A percentile compares a stretch with the other conserved stretches of the same genome.
phyloP scores from a whole-genome alignment of 345 rosid species.

The Brassica carinata region DNA sequence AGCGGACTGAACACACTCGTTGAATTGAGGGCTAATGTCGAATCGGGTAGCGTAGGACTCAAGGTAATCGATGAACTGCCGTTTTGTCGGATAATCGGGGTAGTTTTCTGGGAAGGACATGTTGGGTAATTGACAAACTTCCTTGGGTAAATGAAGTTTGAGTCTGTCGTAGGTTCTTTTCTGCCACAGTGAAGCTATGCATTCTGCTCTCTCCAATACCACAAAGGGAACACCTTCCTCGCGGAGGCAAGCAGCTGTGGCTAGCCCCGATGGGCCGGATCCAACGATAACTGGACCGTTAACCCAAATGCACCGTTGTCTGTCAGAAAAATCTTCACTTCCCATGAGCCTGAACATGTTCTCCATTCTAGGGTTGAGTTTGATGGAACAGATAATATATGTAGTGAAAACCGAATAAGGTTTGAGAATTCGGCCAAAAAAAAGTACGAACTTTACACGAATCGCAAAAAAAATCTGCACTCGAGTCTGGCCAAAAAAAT shows the following conservation, averaged over 20 bases:
- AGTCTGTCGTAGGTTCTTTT: conserved; percentile 77
- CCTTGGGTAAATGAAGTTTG: conserved; percentile 77
- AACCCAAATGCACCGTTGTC: conserved; percentile 58
- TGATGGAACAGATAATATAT: not conserved
- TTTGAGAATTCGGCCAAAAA: not conserved
- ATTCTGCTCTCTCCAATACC: conserved; percentile 72
- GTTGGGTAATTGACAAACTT: conserved; percentile 79
- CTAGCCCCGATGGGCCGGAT: conserved; percentile 84
- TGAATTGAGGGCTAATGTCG: conserved; percentile 72
- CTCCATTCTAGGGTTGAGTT: conserved; percentile 43
- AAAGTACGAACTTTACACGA: too few species aligned
- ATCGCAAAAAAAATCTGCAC: too few species aligned
- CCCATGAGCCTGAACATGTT: conserved; percentile 48
- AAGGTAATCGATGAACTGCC: conserved; percentile 74
- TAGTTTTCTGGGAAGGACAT: conserved; percentile 72
- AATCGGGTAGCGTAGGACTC: conserved; percentile 64
- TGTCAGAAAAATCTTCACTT: conserved; percentile 44
- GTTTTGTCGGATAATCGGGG: conserved; percentile 77
- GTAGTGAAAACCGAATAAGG: conserved; percentile 3
- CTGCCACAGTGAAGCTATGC: conserved; percentile 89
- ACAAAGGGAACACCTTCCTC: conserved; percentile 72
- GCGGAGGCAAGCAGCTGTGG: conserved; percentile 74
- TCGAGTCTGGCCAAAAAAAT: too few species aligned
- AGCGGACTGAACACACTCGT: conserved; percentile 81
- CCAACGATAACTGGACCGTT: conserved; percentile 81